Percentiles rank a stretch among this genome's conserved stretches.
Evolutionary conservation across 768 basidiomycete species (phyloP).

Genomic region (Termitomyces sp.): DNA sequence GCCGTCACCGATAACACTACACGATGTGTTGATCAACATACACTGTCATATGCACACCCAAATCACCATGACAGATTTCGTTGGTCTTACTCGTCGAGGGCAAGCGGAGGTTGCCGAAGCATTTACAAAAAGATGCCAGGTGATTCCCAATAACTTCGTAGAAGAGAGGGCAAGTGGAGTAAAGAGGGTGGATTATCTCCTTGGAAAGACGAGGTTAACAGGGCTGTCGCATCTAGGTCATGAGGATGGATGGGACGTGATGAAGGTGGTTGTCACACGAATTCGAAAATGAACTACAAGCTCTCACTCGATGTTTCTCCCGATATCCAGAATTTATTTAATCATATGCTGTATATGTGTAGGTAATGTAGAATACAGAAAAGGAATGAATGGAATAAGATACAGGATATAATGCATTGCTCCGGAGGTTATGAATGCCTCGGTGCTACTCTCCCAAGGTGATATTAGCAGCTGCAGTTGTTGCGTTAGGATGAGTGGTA

Average conservation of each 20-base stretch:
- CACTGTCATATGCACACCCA: not conserved
- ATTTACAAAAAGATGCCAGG: not conserved
- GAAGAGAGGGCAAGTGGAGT: not conserved
- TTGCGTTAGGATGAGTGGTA: not conserved
- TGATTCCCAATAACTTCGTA: not conserved
- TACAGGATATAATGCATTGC: too few relatives aligned
- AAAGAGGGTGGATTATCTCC: slow-evolving; percentile 4
- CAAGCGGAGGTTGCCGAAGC: not conserved
- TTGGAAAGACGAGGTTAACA: not conserved
- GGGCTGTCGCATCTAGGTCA: not conserved
- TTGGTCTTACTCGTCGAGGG: not conserved
- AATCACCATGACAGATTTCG: not conserved
- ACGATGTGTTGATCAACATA: not conserved
- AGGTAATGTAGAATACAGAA: too few relatives aligned
- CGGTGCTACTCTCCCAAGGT: not conserved
- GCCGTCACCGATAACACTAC: not conserved
- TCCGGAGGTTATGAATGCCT: too few relatives aligned
- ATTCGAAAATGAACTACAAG: not conserved
- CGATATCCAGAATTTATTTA: not conserved
- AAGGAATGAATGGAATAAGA: too few relatives aligned
- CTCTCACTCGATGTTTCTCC: not conserved
- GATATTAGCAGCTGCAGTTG: not conserved
- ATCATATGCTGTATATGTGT: not conserved
- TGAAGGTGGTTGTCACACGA: not conserved
- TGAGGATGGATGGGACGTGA: not conserved